Percentiles rank a stretch among this genome's conserved stretches.
These are phyloP conservation scores for Aspergillus sojae DNA, from an alignment of 2,329 filamentous ascomycete genomes.

Conservation along the genomic window DNA sequence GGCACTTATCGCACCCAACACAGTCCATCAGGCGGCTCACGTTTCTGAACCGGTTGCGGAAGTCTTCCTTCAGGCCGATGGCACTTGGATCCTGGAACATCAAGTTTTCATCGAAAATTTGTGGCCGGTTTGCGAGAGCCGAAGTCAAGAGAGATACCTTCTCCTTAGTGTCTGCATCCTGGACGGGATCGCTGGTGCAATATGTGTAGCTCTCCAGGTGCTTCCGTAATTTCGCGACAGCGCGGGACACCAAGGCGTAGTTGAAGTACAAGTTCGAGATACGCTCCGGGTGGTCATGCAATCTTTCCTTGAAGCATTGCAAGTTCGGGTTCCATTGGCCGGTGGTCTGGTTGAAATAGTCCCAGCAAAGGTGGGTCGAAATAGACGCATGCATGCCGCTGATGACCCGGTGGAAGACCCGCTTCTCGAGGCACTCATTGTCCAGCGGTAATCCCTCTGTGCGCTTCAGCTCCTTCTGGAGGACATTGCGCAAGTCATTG, in stretches of 20 bases:
- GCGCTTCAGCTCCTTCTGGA: slow-evolving; percentile 50
- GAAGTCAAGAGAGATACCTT: slow-evolving; percentile 79
- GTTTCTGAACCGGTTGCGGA: slow-evolving; percentile 95
- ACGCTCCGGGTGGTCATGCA: slow-evolving; percentile 83
- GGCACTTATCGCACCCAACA: slow-evolving; percentile 97
- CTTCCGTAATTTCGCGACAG: slow-evolving; percentile 84
- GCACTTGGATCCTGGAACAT: slow-evolving; percentile 78
- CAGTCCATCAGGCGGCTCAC: slow-evolving; percentile 98
- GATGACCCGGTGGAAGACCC: slow-evolving; percentile 94
- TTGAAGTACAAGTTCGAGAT: slow-evolving; percentile 99
- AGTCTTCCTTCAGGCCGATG: slow-evolving; percentile 88
- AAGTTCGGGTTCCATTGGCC: slow-evolving; percentile 91
- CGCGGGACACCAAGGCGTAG: slow-evolving; percentile 91
- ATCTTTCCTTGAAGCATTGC: slow-evolving; percentile 81
- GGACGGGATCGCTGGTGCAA: slow-evolving; percentile 79
- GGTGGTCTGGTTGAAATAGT: slow-evolving; percentile 93
- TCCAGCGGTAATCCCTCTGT: slow-evolving; percentile 71
- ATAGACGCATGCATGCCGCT: slow-evolving; percentile 99
- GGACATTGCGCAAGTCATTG: slow-evolving; percentile 62
- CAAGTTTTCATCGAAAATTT: slow-evolving; percentile 90
- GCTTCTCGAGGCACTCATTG: slow-evolving; percentile 94
- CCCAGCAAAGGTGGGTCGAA: slow-evolving; percentile 92
- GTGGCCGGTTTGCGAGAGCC: slow-evolving; percentile 65
- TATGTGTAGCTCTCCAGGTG: slow-evolving; percentile 85
- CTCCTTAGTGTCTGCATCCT: slow-evolving; percentile 77